Base-by-base conservation (phyloP, 202 grass and related monocot species). In the Setaria viridis region DNA sequence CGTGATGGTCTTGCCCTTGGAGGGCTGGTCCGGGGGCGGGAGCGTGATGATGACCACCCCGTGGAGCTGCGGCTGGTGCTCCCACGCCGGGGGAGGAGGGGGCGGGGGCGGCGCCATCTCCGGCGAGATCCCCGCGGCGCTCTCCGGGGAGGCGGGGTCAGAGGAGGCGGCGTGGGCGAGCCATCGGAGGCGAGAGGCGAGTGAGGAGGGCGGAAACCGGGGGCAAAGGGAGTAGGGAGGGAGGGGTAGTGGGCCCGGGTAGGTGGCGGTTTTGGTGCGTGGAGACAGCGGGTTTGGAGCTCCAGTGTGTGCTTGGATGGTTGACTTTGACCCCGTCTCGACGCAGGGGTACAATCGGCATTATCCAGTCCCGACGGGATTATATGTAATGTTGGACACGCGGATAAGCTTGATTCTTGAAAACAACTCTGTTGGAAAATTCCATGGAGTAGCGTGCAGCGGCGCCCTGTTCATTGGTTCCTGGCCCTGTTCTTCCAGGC, bases 1-100 rank as follows among this genome's bases (percentile, higher is more conserved):
- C 8, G 97, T 99, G 90, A 99, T 79, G 50, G 94, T 96, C 79
- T 99, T 99, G 68, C 97, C 97, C 87, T 99, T 99, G 87, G 85
- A 93, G 16, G 94, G 92, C 37, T 99, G 79, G 69, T 96, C 97
- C 51, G 88, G 56, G 59, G 97, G 92, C 9, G 97, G 94, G 43
- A 99, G 90, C 42, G 94, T 75, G 97, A 99, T 99, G 90, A 96
- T 93, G 80, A 99, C 92, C 66, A 99, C 88, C 59, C 97, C 93
- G 48, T 94, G 97, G 69, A 96, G 82, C 84, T 94, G 96, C 29
- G 88, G 84, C 29, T 9, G 50, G 15, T 84, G 66, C 48, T 49
- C 76, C 20, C 75, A 73, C 6, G 71, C 74, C 25, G 0, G 39
- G 39, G 39, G 39, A 41, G 83, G 81, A 0, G 58, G 80, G 30